These are phyloP conservation scores for Colletotrichum sp. DNA, from an alignment of 2,329 filamentous ascomycete genomes.

Conservation along the genomic window DNA sequence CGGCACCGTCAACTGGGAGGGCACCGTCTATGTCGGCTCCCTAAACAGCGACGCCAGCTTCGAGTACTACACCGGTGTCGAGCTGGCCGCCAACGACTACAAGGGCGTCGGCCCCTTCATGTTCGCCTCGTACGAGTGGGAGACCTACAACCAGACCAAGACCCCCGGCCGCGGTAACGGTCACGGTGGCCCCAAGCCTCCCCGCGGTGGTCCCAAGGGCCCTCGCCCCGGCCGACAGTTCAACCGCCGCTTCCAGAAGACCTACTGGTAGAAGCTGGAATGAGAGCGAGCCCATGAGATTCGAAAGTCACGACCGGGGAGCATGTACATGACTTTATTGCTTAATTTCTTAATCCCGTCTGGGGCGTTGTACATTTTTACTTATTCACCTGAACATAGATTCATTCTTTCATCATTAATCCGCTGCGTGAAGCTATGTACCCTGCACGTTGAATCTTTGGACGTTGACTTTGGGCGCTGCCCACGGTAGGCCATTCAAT, in stretches of 20 bases:
- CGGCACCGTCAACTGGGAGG: conserved; percentile 54
- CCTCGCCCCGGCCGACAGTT: neutral
- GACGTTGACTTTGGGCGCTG: neutral
- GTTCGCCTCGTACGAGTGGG: conserved; percentile 25
- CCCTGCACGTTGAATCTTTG: neutral
- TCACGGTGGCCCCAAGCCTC: neutral
- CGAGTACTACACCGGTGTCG: conserved; percentile 30
- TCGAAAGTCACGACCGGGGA: neutral
- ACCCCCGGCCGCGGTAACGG: neutral
- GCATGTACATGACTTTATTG: conserved; percentile 14
- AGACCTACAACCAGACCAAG: conserved; percentile 21
- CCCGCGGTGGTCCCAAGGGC: neutral
- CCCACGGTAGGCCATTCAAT: neutral
- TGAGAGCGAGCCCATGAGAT: neutral
- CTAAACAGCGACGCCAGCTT: conserved; percentile 55
- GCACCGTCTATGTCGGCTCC: conserved; percentile 58
- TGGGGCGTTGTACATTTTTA: neutral
- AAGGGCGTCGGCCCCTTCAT: conserved; percentile 25
- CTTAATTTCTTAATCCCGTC: conserved; percentile 3
- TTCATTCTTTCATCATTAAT: neutral
- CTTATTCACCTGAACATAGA: conserved; percentile 4
- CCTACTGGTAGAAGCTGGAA: neutral
- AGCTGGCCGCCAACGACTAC: conserved; percentile 21
- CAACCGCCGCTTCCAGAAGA: conserved; percentile 10
- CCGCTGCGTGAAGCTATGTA: neutral